phyloP scores from a whole-genome alignment of 129 eudicot genomes.

The Ambrosia trifida region DNA sequence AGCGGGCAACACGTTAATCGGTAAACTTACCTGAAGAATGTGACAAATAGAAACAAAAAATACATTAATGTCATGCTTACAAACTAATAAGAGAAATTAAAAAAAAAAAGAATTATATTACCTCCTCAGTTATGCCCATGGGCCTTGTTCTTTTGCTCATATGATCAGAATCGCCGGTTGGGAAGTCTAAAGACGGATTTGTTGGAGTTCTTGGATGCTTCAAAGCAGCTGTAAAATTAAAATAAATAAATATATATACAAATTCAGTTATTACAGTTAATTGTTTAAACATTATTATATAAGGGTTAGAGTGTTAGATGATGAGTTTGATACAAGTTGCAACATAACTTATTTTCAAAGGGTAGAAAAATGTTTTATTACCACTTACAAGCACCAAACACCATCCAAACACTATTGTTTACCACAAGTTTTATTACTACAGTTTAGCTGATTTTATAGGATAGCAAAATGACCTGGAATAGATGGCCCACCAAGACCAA shows the following conservation, averaged over 20 bases:
- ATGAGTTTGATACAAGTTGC: not conserved
- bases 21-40: conserved; percentile 63
- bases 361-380: not conserved
- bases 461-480: conserved; percentile 54
- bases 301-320: too few species aligned
- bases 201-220: conserved; percentile 88
- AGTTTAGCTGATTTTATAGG: not conserved
- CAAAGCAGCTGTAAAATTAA: conserved; percentile 53
- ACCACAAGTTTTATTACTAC: not conserved
- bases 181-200: conserved; percentile 74
- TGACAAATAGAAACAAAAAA: conserved; percentile 1
- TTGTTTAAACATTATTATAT: too few species aligned
- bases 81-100: not conserved
- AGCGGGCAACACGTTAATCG: conserved; percentile 70
- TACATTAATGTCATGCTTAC: not conserved
- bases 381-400: not conserved
- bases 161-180: conserved; percentile 83
- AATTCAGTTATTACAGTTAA: too few species aligned
- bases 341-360: not conserved
- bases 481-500: conserved; percentile 81
- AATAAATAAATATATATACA: not conserved
- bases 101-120: conserved; percentile 12
- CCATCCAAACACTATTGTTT: not conserved
- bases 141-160: conserved; percentile 72
- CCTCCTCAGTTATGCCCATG: conserved; percentile 85